These are phyloP conservation scores for Sugiyamaella boreocaroliniensis DNA, from an alignment of 805 yeast genomes.

Conservation along the genomic window DNA sequence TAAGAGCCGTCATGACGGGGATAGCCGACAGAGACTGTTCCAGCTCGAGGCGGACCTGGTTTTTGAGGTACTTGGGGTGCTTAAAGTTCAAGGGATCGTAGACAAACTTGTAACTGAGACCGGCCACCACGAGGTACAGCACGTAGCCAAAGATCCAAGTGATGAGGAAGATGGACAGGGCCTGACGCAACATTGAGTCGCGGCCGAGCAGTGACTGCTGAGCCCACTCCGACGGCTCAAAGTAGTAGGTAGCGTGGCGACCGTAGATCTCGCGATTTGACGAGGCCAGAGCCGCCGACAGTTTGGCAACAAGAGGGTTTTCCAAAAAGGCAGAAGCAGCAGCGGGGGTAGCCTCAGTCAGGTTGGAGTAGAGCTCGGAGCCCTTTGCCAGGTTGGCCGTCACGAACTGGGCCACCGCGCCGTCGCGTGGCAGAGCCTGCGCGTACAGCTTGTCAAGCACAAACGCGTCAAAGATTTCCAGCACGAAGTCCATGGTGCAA, in stretches of 20 bases:
- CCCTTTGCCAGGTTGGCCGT: not conserved
- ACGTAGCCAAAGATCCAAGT: slow-evolving; percentile 81
- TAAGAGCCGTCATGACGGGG: slow-evolving; percentile 80
- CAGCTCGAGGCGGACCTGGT: slow-evolving; percentile 84
- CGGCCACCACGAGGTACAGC: slow-evolving; percentile 70
- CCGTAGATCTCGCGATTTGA: slow-evolving; percentile 47
- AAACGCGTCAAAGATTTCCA: slow-evolving; percentile 71
- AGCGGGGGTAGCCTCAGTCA: not conserved
- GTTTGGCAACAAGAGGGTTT: not conserved
- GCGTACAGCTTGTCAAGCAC: slow-evolving; percentile 73
- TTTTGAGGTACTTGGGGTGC: slow-evolving; percentile 92
- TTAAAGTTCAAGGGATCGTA: slow-evolving; percentile 87
- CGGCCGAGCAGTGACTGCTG: slow-evolving; percentile 66
- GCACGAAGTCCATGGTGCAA: slow-evolving; percentile 73
- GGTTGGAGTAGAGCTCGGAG: not conserved
- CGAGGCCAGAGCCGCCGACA: not conserved
- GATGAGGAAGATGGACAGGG: slow-evolving; percentile 55
- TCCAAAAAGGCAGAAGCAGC: not conserved
- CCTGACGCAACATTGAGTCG: slow-evolving; percentile 65
- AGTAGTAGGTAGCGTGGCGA: slow-evolving; percentile 20
- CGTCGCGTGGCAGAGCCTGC: slow-evolving; percentile 45
- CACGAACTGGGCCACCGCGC: slow-evolving; percentile 1
- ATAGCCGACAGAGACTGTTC: slow-evolving; percentile 71
- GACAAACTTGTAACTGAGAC: slow-evolving; percentile 65
- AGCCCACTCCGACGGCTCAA: slow-evolving; percentile 48